Evolutionary conservation across 2,329 filamentous ascomycete genomes (phyloP).

Genomic region (Pestalotiopsis sp.): DNA sequence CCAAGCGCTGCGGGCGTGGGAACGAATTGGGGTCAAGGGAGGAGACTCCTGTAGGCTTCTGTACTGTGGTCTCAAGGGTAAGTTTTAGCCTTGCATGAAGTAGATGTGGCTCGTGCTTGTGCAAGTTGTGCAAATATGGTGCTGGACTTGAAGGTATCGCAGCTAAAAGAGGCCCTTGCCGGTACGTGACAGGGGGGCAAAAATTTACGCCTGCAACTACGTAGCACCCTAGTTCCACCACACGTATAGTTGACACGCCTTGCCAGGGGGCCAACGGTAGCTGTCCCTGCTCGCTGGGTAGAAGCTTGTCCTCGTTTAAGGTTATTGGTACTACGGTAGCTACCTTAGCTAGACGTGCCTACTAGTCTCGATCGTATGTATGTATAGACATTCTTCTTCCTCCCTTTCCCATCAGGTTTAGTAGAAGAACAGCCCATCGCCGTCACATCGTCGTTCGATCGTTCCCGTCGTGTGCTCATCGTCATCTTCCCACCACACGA

Average conservation of each 20-base stretch:
- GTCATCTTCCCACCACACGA: neutral
- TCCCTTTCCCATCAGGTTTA: neutral
- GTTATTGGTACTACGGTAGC: constrained; percentile 8
- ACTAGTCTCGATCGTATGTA: neutral
- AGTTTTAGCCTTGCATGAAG: no score
- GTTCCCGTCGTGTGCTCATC: neutral
- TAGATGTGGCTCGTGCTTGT: no score
- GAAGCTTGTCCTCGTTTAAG: constrained; percentile 11
- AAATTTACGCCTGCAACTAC: no score
- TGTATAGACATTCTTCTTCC: neutral
- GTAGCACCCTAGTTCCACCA: neutral
- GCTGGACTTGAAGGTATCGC: no score
- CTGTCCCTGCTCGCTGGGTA: neutral
- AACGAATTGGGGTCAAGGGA: neutral
- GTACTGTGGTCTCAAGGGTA: neutral
- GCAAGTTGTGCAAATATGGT: no score
- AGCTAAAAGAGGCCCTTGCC: no score
- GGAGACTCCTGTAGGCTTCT: neutral
- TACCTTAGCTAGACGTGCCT: neutral
- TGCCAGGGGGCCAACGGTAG: neutral
- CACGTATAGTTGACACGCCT: neutral
- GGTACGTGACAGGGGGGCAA: no score
- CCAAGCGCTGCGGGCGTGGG: neutral
- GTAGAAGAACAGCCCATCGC: constrained; percentile 7
- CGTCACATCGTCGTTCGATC: constrained; percentile 4